These are phyloP conservation scores for Alternaria sp. DNA, from an alignment of 2,329 filamentous ascomycete genomes.

Conservation along the genomic window DNA sequence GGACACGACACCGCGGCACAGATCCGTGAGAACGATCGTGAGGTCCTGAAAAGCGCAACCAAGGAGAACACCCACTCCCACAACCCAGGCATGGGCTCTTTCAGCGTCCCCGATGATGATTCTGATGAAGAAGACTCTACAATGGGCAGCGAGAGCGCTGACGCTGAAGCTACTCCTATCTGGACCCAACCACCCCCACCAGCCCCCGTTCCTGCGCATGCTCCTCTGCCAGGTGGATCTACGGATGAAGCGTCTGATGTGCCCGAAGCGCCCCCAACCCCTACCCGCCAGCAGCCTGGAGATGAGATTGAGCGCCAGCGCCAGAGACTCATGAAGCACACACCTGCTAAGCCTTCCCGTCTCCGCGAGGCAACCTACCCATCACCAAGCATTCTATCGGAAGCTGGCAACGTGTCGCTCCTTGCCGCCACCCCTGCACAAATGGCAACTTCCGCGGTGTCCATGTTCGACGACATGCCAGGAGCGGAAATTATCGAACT, in stretches of 20 bases:
- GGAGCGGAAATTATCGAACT: slow-evolving; percentile 24
- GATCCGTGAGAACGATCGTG: slow-evolving; percentile 22
- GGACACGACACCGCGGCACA: slow-evolving; percentile 20
- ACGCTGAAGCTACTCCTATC: slow-evolving; percentile 23
- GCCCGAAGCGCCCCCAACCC: background rate
- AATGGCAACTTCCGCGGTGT: background rate
- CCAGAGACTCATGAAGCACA: slow-evolving; percentile 41
- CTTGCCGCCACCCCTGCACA: slow-evolving; percentile 26
- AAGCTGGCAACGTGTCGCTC: slow-evolving; percentile 31
- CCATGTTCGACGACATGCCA: slow-evolving; percentile 31
- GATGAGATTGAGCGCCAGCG: slow-evolving; percentile 40
- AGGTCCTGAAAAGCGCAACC: slow-evolving; percentile 19
- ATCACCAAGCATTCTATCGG: slow-evolving; percentile 38
- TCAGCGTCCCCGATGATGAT: slow-evolving; percentile 31
- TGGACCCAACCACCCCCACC: slow-evolving; percentile 47
- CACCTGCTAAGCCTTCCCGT: slow-evolving; percentile 42
- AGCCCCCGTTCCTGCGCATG: slow-evolving; percentile 44
- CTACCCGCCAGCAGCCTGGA: slow-evolving; percentile 16
- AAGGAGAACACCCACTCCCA: slow-evolving; percentile 15
- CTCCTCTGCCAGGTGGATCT: slow-evolving; percentile 33
- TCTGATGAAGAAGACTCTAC: slow-evolving; percentile 28
- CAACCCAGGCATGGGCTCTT: slow-evolving; percentile 23
- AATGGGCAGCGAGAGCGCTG: slow-evolving; percentile 21
- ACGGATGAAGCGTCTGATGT: slow-evolving; percentile 1
- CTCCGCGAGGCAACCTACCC: slow-evolving; percentile 43